phyloP scores from a whole-genome alignment of 2,329 filamentous ascomycete species.

The Fragosphaeria purpurea region DNA sequence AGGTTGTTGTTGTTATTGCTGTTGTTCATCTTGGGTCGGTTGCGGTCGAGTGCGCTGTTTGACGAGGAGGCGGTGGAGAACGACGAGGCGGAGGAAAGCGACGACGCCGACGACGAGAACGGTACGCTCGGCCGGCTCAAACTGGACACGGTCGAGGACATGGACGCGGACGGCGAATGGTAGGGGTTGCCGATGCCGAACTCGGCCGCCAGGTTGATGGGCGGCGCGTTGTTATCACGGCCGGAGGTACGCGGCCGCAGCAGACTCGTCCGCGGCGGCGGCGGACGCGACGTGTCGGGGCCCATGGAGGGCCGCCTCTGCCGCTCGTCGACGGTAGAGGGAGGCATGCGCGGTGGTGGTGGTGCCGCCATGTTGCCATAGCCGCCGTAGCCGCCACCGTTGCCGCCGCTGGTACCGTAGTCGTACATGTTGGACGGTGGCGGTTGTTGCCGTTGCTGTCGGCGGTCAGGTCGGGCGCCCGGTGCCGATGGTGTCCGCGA shows the following conservation, averaged over 20 bases:
- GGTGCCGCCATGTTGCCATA: background rate
- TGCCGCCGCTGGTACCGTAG: background rate
- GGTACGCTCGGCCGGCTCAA: slow-evolving; percentile 47
- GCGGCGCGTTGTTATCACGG: slow-evolving; percentile 24
- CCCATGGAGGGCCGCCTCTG: slow-evolving; percentile 33
- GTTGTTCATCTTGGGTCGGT: background rate
- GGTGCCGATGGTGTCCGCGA: slow-evolving; percentile 39
- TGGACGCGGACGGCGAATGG: slow-evolving; percentile 53
- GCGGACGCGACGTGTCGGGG: slow-evolving; percentile 40
- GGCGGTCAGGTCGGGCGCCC: slow-evolving; percentile 29
- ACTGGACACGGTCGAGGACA: slow-evolving; percentile 54
- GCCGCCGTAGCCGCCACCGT: background rate
- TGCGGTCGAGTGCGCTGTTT: slow-evolving; percentile 1
- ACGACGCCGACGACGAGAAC: slow-evolving; percentile 51
- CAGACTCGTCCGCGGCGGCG: slow-evolving; percentile 42
- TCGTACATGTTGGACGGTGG: slow-evolving; percentile 16
- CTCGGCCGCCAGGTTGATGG: slow-evolving; percentile 47
- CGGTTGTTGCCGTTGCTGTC: slow-evolving; percentile 10
- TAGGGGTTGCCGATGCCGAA: slow-evolving; percentile 55
- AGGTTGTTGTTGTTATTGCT: slow-evolving; percentile 30
- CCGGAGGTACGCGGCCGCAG: slow-evolving; percentile 31
- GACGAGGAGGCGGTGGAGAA: slow-evolving; percentile 1
- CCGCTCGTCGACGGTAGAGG: slow-evolving; percentile 15
- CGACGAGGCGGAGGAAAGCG: slow-evolving; percentile 27
- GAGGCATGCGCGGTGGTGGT: slow-evolving; percentile 9